Evolutionary conservation across 768 basidiomycete species (phyloP), one percentile per base, ranked within the genome.

Genomic region (Trichaptum fuscoviolaceum): DNA sequence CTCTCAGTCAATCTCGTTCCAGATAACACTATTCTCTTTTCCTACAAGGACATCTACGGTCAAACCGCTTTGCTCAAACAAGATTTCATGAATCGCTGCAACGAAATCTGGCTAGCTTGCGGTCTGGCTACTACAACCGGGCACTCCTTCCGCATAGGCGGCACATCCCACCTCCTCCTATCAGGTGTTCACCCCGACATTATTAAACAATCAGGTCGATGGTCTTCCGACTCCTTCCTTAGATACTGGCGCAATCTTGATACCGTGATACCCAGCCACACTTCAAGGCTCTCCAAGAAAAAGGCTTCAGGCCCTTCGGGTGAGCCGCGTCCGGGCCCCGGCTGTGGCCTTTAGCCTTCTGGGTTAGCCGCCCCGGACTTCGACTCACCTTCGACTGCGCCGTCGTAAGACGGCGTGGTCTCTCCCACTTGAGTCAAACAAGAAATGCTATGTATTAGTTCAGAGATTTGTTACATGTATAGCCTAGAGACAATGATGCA

Each of bases 111-210:
- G 77, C 0, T 27, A 8, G 18, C 24, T 10, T 10, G 62, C 66
- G 9, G 18, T 65, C 23, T 70, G n/a, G n/a, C 71, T 0, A 30
- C 26, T 10, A 63, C 73, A 8, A 26, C 64, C 1, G 78, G 77
- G 0, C 76, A 80, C 64, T 71, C 72, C 61, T 78, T 78, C 64
- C 69, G 73, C 17, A 80, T 80, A 63, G 77, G 78, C 0, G 77
- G 77, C 8, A 71, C 77, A 1, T 73, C 76, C 0, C 69, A 75
- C 36, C 66, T 77, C 2, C 72, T 79, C 1, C 66, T 75, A 0
- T 57, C 68, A 0, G 75, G 78, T 4, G 75, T 79, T 5, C 68
- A 71, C 0, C 76, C 76, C 1, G 73, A 77, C 8, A 65, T 80
- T 0, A 74, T 80, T 2, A 73, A 74, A 1, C 64, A 69, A 0